phyloP scores from a whole-genome alignment of 2,329 filamentous ascomycete species.

The Trichophyton verrucosum region DNA sequence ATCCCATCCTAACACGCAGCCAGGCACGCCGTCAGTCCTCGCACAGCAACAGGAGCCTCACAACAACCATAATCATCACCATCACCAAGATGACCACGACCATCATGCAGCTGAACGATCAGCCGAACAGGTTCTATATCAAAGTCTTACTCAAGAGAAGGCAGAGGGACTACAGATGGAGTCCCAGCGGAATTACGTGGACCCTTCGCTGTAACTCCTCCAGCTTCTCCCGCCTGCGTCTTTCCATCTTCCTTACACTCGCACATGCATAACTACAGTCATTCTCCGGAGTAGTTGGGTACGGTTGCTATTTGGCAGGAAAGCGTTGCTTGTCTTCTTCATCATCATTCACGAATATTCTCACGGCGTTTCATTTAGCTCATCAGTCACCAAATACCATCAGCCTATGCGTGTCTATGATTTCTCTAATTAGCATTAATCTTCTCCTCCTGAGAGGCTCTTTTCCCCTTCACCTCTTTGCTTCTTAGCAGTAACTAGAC shows the following conservation, averaged over 20 bases:
- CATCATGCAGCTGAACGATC: constrained; percentile 26
- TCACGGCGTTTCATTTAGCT: not conserved
- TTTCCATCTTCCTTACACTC: not conserved
- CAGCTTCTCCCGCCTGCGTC: not conserved
- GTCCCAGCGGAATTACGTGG: constrained; percentile 22
- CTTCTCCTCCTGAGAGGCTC: no score
- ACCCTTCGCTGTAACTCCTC: constrained; percentile 24
- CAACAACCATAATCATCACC: constrained; percentile 5
- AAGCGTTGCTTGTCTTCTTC: not conserved
- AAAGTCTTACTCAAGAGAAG: constrained; percentile 33
- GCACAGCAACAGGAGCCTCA: not conserved
- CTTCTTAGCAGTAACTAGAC: no score
- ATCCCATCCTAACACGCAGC: constrained; percentile 22
- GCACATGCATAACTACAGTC: no score
- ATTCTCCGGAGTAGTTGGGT: not conserved
- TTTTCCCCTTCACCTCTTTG: no score
- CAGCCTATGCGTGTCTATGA: no score
- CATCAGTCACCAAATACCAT: no score
- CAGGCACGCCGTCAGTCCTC: constrained; percentile 14
- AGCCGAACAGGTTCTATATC: constrained; percentile 32
- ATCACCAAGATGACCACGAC: constrained; percentile 10
- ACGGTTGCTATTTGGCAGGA: not conserved
- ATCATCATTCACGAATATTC: no score
- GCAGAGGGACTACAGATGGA: constrained; percentile 26
- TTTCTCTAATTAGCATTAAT: no score